Evolutionary conservation across 2,329 filamentous ascomycete species (phyloP).

Genomic region (Metarhizium guizhouense): DNA sequence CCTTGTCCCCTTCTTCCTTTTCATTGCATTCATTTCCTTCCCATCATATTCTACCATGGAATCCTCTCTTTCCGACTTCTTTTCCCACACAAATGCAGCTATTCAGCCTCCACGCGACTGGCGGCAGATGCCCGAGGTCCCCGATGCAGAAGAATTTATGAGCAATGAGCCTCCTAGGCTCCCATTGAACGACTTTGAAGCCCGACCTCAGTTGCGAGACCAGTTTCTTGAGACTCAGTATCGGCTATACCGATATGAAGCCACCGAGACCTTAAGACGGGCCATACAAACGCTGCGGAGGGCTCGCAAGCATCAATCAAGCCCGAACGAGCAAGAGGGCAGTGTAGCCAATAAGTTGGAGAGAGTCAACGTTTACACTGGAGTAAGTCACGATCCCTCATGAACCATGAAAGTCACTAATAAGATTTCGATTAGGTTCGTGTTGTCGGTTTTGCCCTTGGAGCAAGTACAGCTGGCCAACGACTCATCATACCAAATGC

Average conservation of each 20-base stretch:
- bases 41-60: neutral
- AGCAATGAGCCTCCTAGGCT: slow-evolving; percentile 8
- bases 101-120: neutral
- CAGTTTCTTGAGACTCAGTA: slow-evolving; percentile 69
- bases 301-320: neutral
- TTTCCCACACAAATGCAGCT: neutral
- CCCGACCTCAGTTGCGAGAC: slow-evolving; percentile 10
- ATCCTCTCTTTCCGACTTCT: slow-evolving; percentile 3
- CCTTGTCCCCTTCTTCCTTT: neutral
- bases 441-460: slow-evolving; percentile 56
- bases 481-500: slow-evolving; percentile 45
- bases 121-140: slow-evolving; percentile 13
- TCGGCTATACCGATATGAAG: slow-evolving; percentile 66
- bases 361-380: slow-evolving; percentile 54
- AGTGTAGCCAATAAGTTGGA: slow-evolving; percentile 47
- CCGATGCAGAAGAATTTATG: slow-evolving; percentile 16
- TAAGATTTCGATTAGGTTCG: slow-evolving; percentile 42
- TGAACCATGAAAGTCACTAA: neutral
- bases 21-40: neutral
- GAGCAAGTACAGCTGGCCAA: slow-evolving; percentile 45
- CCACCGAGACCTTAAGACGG: slow-evolving; percentile 57
- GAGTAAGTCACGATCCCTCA: slow-evolving; percentile 33
- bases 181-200: slow-evolving; percentile 3
- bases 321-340: neutral
- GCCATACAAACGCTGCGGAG: slow-evolving; percentile 49